phyloP scores from a whole-genome alignment of 2,329 filamentous ascomycete species.

The Lizonia empirigonia region DNA sequence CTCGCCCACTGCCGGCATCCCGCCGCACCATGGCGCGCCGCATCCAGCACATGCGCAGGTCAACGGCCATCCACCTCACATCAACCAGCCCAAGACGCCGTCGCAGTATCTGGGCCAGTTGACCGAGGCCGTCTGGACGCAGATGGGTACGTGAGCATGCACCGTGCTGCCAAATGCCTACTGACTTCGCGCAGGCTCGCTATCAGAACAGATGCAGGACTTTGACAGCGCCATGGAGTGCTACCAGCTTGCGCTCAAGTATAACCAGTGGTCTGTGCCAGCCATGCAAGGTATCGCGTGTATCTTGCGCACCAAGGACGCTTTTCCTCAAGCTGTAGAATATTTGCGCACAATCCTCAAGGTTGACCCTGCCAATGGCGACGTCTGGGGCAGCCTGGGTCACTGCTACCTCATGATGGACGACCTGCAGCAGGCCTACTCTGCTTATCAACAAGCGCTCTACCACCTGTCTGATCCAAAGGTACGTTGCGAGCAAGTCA shows the following conservation, averaged over 20 bases:
- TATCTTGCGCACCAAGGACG: constrained; percentile 88
- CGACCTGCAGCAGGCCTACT: constrained; percentile 94
- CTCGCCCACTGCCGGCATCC: constrained; percentile 77
- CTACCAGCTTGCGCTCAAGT: constrained; percentile 86
- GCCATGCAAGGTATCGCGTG: constrained; percentile 95
- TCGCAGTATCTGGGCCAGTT: constrained; percentile 76
- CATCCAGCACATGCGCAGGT: constrained; percentile 65
- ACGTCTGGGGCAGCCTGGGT: constrained; percentile 96
- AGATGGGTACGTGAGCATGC: constrained; percentile 72
- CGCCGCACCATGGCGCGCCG: constrained; percentile 68
- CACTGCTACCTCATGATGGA: constrained; percentile 99
- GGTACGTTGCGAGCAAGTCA: constrained; percentile 62
- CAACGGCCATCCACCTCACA: constrained; percentile 61
- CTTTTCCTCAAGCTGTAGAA: constrained; percentile 92
- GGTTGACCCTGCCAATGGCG: constrained; percentile 85
- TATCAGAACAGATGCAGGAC: constrained; percentile 86
- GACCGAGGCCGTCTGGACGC: constrained; percentile 90
- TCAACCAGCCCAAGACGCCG: constrained; percentile 64
- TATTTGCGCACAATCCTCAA: constrained; percentile 91
- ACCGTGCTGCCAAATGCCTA: constrained; percentile 22
- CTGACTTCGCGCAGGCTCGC: constrained; percentile 64
- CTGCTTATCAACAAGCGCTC: constrained; percentile 92
- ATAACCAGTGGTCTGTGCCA: constrained; percentile 84
- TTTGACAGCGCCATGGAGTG: constrained; percentile 86
- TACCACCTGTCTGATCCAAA: constrained; percentile 94